These are phyloP conservation scores for Immersiella caudata DNA, from an alignment of 495 filamentous ascomycete species.

Conservation along the genomic window DNA sequence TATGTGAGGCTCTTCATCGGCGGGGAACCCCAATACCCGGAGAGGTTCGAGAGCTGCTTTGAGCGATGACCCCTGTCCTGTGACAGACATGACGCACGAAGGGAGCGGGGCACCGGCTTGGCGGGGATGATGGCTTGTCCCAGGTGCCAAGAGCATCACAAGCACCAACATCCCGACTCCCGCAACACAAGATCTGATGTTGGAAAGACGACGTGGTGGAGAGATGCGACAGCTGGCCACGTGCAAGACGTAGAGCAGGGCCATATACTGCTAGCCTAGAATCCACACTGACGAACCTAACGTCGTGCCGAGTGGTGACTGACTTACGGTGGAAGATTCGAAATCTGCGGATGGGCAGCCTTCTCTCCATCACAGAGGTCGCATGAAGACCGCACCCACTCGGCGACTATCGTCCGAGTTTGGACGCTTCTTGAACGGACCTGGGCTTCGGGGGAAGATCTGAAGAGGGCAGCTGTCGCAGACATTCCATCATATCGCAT, in stretches of 20 bases:
- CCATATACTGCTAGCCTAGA: too few species aligned
- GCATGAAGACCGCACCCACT: neutral
- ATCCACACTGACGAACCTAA: too few species aligned
- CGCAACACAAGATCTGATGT: neutral
- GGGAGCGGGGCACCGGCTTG: constrained; percentile 13
- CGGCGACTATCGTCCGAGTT: neutral
- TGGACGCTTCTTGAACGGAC: neutral
- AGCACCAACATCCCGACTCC: neutral
- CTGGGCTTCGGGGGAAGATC: neutral
- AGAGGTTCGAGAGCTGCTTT: constrained; percentile 28
- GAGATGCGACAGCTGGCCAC: too few species aligned
- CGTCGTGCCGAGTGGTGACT: too few species aligned
- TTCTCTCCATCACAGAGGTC: neutral
- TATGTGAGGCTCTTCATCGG: constrained; percentile 32
- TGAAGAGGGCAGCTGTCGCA: neutral
- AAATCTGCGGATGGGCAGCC: neutral
- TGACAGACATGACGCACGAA: constrained; percentile 51
- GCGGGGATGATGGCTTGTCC: constrained; percentile 22
- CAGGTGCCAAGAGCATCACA: neutral
- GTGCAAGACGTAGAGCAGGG: too few species aligned
- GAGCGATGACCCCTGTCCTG: constrained; percentile 49
- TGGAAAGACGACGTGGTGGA: neutral
- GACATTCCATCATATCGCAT: neutral
- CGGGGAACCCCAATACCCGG: constrained; percentile 18
- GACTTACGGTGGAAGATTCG: neutral